Percentiles rank a stretch among this genome's conserved stretches.
These are phyloP conservation scores for Leptodermis oblonga DNA, from an alignment of 257 asterid genomes.

Conservation along the genomic window DNA sequence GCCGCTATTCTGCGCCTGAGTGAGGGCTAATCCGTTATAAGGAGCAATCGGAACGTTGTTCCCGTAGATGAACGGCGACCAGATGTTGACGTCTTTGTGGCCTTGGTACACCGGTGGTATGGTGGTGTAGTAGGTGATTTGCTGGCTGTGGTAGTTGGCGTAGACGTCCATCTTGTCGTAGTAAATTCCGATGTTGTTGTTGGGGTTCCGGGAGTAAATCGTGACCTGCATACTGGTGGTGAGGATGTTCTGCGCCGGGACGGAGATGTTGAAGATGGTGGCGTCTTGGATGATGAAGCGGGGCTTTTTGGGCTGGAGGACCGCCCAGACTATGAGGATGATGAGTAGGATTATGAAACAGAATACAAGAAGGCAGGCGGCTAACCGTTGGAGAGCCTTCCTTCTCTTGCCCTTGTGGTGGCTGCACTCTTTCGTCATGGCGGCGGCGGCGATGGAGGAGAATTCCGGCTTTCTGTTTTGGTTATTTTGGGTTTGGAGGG, in stretches of 20 bases:
- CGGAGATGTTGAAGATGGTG: conserved; percentile 75
- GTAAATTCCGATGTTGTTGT: conserved; percentile 55
- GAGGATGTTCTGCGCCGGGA: conserved; percentile 72
- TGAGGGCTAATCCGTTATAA: conserved; percentile 52
- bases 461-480: not conserved
- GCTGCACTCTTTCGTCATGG: conserved; percentile 62
- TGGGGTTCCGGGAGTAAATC: conserved; percentile 74
- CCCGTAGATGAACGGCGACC: conserved; percentile 80
- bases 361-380: conserved; percentile 35
- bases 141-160: conserved; percentile 66
- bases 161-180: conserved; percentile 49
- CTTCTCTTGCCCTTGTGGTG: conserved; percentile 55
- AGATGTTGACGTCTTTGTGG: conserved; percentile 63
- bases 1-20: conserved; percentile 52
- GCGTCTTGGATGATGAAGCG: conserved; percentile 88
- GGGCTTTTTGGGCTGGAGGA: conserved; percentile 78
- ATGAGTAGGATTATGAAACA: conserved; percentile 44
- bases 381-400: conserved; percentile 24
- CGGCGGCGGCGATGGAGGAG: not conserved
- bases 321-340: conserved; percentile 67
- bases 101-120: conserved; percentile 79
- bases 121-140: conserved; percentile 63
- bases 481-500: not conserved
- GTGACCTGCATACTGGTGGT: conserved; percentile 76
- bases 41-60: conserved; percentile 75